Evolutionary conservation across 2,329 filamentous ascomycete genomes (phyloP).

Genomic region (Lojkania enalia): DNA sequence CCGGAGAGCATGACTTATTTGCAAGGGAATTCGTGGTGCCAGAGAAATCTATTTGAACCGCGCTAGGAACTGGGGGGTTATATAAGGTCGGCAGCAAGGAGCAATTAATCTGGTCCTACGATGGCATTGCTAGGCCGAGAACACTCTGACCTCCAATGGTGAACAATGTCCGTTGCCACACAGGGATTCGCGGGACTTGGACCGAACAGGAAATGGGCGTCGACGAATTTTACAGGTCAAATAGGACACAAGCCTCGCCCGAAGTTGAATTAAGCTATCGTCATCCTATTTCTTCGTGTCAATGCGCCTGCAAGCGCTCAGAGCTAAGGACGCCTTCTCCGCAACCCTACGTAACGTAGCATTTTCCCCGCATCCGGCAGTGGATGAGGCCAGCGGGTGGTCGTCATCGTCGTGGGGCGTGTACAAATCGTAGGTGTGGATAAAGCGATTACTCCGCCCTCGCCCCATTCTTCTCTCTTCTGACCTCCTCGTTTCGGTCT

Average conservation of each 20-base stretch:
- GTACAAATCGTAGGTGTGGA: slow-evolving; percentile 8
- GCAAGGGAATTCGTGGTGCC: slow-evolving; percentile 32
- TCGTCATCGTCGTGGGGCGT: neutral
- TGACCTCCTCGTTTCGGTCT: slow-evolving; percentile 20
- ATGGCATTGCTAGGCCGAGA: slow-evolving; percentile 34
- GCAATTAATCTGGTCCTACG: slow-evolving; percentile 40
- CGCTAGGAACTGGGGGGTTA: slow-evolving; percentile 35
- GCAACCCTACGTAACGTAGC: slow-evolving; percentile 30
- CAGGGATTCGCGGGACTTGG: slow-evolving; percentile 40
- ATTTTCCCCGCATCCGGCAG: slow-evolving; percentile 34
- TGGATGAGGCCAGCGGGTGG: slow-evolving; percentile 10
- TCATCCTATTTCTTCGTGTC: slow-evolving; percentile 16
- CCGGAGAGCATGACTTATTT: slow-evolving; percentile 38
- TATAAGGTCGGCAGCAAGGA: slow-evolving; percentile 41
- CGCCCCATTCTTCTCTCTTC: slow-evolving; percentile 8
- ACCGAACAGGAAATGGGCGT: slow-evolving; percentile 31
- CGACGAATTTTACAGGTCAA: slow-evolving; percentile 24
- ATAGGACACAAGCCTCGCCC: slow-evolving; percentile 22
- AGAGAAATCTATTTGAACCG: slow-evolving; percentile 41
- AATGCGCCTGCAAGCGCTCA: slow-evolving; percentile 11
- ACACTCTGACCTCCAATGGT: slow-evolving; percentile 27
- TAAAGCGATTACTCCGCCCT: slow-evolving; percentile 16
- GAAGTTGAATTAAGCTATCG: slow-evolving; percentile 29
- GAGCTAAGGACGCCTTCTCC: slow-evolving; percentile 30
- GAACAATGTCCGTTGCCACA: slow-evolving; percentile 31